Evolutionary conservation across 768 basidiomycete genomes (phyloP).

Genomic region (Rhodosporidiobolus odoratus): DNA sequence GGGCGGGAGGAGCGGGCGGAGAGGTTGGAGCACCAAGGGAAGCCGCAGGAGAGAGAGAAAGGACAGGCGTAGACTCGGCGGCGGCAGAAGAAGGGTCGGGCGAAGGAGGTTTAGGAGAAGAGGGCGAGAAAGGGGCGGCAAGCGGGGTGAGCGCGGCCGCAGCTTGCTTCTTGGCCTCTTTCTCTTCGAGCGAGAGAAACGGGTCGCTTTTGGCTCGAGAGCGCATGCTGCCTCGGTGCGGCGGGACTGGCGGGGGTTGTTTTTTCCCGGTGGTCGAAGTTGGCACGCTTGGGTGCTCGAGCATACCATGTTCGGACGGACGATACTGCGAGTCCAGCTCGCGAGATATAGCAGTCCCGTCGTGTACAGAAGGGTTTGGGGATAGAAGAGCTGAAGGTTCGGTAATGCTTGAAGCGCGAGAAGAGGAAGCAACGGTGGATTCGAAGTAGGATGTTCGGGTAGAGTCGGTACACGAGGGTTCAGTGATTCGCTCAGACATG

Average conservation of each 20-base stretch:
- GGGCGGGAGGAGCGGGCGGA: background rate
- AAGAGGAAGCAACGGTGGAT: background rate
- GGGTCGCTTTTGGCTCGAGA: constrained; percentile 24
- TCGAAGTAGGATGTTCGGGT: constrained; percentile 9
- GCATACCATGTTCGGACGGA: background rate
- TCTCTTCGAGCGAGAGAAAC: constrained; percentile 17
- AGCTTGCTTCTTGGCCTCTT: background rate
- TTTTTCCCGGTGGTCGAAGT: background rate
- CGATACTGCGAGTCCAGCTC: background rate
- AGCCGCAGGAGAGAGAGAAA: background rate
- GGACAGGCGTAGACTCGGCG: constrained; percentile 7
- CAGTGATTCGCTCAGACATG: constrained; percentile 24
- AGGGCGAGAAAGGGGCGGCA: background rate
- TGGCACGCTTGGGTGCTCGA: background rate
- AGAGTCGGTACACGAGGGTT: constrained; percentile 5
- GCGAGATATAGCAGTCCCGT: too few relatives aligned
- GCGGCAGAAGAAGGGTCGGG: background rate
- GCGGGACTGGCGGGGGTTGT: constrained; percentile 23
- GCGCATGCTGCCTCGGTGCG: constrained; percentile 20
- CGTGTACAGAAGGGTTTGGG: too few relatives aligned
- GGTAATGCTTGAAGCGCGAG: background rate
- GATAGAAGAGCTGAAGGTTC: too few relatives aligned
- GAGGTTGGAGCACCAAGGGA: background rate
- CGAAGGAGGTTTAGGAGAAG: background rate
- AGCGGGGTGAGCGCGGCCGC: too few relatives aligned